Percentiles rank a stretch among this genome's conserved stretches.
phyloP scores from a whole-genome alignment of 495 filamentous ascomycete species.

The Aspergillus sclerotiicarbonarius region DNA sequence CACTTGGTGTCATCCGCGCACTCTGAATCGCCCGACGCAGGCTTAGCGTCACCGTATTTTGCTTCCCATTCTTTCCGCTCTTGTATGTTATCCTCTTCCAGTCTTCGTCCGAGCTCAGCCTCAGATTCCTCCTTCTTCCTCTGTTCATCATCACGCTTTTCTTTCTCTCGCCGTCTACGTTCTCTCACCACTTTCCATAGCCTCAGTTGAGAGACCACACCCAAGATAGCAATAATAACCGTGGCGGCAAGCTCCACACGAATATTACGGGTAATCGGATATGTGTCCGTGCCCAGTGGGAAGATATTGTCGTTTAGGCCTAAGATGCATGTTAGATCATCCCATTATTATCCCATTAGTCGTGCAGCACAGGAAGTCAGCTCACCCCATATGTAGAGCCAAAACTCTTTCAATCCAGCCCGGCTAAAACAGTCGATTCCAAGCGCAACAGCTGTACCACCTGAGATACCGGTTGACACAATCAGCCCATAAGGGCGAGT shows the following conservation, averaged over 20 bases:
- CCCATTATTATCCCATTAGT: too few species aligned
- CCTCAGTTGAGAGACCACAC: slow-evolving; percentile 79
- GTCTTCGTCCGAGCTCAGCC: slow-evolving; percentile 47
- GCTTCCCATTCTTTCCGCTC: slow-evolving; percentile 81
- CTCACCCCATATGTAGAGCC: slow-evolving; percentile 89
- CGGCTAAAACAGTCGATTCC: slow-evolving; percentile 90
- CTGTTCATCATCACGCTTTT: slow-evolving; percentile 53
- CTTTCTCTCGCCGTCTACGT: slow-evolving; percentile 60
- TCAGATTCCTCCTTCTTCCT: slow-evolving; percentile 67
- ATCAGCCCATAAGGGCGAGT: slow-evolving; percentile 79
- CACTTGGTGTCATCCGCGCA: slow-evolving; percentile 31
- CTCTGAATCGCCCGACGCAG: slow-evolving; percentile 26
- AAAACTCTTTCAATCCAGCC: slow-evolving; percentile 92
- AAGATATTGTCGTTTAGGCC: slow-evolving; percentile 77
- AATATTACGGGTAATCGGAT: slow-evolving; percentile 85
- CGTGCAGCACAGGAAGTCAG: too few species aligned
- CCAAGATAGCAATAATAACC: slow-evolving; percentile 68
- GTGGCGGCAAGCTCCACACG: slow-evolving; percentile 79
- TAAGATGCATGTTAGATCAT: slow-evolving; percentile 28
- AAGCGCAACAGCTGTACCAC: slow-evolving; percentile 72
- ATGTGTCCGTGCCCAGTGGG: slow-evolving; percentile 68
- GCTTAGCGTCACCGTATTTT: slow-evolving; percentile 55
- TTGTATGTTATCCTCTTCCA: slow-evolving; percentile 64
- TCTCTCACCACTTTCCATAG: slow-evolving; percentile 87
- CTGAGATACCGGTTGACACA: slow-evolving; percentile 70